Base-by-base conservation (phyloP, 1,139 yeast genomes). In the Casaregolazyma suthepensis region DNA sequence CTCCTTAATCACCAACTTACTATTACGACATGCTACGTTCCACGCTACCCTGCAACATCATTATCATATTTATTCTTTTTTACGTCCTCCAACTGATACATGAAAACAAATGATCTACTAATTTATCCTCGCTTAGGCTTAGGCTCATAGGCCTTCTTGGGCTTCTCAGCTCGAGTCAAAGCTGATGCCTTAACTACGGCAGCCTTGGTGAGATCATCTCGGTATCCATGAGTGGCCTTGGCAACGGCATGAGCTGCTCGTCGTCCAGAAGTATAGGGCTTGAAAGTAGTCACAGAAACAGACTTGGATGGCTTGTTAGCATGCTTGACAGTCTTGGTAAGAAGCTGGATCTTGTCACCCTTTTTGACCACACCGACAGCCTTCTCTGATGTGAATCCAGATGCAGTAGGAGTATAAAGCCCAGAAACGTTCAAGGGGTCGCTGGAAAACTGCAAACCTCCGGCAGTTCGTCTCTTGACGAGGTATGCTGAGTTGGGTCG, bases 371-470 rank as follows among this genome's bases (percentile, higher is more conserved):
- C 68, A 67, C 79, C 78, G 57, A 76, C 61, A 55, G 80, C 79
- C 72, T 75, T 75, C 64, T 68, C 66, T 72, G 74, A 74, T 63
- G 70, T 76, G 64, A 75, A 68, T 63, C 81, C 80, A 55, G 78
- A 71, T 58, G 74, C 69, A 63, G 70, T 62, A 68, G 69, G 70
- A 64, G 75, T 66, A 77, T 77, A 73, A 63, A 69, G 68, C 63
- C 75, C 76, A 57, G 73, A 65, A 60, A 72, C 68, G 73, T 76
- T 76, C 64, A 76, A 69, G 61, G 80, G 79, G 70, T 77, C 81
- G 56, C 71, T 66, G 60, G 80, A 75, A 68, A 75, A 71, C 59
- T 64, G 66, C 57, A 66, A 67, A 59, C 75, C 76, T 56, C 76
- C 69, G 52, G 66, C 64, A 54, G 65, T 59, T 56, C 67, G 61